Conservation (phyloP, 2,329 filamentous ascomycete species). For the Beauveria scarabaeidicola region DNA sequence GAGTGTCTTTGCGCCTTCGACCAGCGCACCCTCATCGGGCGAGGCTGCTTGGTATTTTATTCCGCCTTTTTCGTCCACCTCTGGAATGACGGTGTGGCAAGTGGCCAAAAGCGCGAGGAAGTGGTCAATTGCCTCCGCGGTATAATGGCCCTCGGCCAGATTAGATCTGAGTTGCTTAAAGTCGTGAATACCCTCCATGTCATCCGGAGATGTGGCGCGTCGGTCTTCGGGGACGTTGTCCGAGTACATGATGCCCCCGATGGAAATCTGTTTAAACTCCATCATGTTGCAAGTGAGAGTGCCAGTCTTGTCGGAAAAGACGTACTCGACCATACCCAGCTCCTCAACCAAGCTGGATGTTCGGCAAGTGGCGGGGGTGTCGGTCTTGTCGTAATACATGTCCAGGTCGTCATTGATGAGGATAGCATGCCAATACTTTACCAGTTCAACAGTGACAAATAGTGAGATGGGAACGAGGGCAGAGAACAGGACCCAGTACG, state of each 20-base stretch:
- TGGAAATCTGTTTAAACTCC: conserved; percentile 95
- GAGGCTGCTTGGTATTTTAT: conserved; percentile 99
- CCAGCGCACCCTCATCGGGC: conserved; percentile 92
- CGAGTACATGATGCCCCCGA: conserved; percentile 88
- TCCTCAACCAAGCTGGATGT: conserved; percentile 97
- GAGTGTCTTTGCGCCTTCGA: conserved; percentile 76
- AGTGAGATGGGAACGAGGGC: conserved; percentile 94
- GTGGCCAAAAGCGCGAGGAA: conserved; percentile 81
- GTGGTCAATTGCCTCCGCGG: conserved; percentile 55
- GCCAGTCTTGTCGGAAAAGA: conserved; percentile 97
- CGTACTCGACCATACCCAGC: conserved; percentile 94
- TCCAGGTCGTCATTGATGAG: conserved; percentile 96
- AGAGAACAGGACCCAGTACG: conserved; percentile 97
- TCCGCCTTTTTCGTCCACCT: conserved; percentile 66
- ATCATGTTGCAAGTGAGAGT: conserved; percentile 98
- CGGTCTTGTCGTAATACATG: conserved; percentile 93
- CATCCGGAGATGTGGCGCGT: conserved; percentile 69
- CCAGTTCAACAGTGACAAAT: conserved; percentile 93
- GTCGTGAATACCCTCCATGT: conserved; percentile 73
- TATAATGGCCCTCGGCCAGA: conserved; percentile 44
- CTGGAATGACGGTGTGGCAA: conserved; percentile 96
- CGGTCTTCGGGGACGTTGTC: conserved; percentile 89
- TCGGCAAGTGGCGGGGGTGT: conserved; percentile 90
- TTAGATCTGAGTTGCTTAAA: conserved; percentile 71
- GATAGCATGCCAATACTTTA: conserved; percentile 97